Conservation (phyloP, 2,329 filamentous ascomycete genomes). For the Furcasterigmium sp. region DNA sequence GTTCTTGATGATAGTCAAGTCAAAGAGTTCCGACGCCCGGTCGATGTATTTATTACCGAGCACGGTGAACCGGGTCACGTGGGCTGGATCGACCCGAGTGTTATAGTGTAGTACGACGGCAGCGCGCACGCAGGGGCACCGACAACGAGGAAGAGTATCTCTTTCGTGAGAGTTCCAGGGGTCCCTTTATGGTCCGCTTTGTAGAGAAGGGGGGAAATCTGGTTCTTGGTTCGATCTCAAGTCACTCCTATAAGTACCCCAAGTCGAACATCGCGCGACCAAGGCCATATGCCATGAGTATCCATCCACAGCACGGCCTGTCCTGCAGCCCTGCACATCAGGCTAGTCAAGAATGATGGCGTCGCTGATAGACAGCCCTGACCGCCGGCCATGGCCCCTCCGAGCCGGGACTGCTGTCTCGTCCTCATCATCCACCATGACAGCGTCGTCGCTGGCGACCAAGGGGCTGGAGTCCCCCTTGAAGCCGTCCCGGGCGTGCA, state of each 20-base stretch:
- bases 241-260: too few relatives aligned
- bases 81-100: slow-evolving; percentile 11
- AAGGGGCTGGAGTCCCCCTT: not conserved
- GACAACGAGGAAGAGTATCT: too few relatives aligned
- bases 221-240: too few relatives aligned
- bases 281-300: too few relatives aligned
- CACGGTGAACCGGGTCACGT: slow-evolving; percentile 6
- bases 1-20: slow-evolving; percentile 33
- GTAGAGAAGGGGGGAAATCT: too few relatives aligned
- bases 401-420: not conserved
- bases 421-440: not conserved
- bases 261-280: too few relatives aligned
- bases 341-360: not conserved
- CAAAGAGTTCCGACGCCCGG: slow-evolving; percentile 16
- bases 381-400: too few relatives aligned
- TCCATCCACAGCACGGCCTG: too few relatives aligned
- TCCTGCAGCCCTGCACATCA: not conserved
- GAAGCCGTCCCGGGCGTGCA: slow-evolving; percentile 35
- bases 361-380: not conserved
- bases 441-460: not conserved
- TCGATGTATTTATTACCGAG: slow-evolving; percentile 8
- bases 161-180: not conserved
- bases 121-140: too few relatives aligned
- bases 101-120: not conserved
- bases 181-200: too few relatives aligned